Evolutionary conservation across 352 stramenopile genomes (phyloP).

Genomic region (Phytophthora parvispora): DNA sequence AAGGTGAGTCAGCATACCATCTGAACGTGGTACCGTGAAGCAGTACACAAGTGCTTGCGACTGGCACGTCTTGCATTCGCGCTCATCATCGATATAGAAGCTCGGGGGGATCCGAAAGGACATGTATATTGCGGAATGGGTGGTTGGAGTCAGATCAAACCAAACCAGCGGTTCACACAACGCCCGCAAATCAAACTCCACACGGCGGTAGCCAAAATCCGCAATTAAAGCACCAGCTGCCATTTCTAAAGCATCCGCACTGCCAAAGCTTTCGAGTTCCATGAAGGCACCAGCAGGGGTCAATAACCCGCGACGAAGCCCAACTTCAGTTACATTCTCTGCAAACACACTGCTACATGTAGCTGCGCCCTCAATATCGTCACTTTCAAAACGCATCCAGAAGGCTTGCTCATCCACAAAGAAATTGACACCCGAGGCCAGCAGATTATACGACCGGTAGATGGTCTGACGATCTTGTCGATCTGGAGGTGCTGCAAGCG

Average conservation of each 20-base stretch:
- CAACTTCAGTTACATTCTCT: conserved; percentile 29
- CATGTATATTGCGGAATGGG: conserved; percentile 34
- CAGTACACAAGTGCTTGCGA: conserved; percentile 50
- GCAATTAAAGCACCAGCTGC: conserved; percentile 24
- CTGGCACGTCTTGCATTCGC: conserved; percentile 46
- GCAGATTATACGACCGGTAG: conserved; percentile 45
- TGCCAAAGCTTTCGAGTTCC: conserved; percentile 32
- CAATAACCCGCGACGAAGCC: conserved; percentile 43
- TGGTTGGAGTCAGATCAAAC: conserved; percentile 46
- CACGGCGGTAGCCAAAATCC: conserved; percentile 19
- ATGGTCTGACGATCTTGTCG: conserved; percentile 43
- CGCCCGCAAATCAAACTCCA: conserved; percentile 61
- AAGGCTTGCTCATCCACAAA: conserved; percentile 36
- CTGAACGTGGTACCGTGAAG: conserved; percentile 29
- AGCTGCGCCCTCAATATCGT: conserved; percentile 46
- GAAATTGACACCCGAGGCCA: conserved; percentile 50
- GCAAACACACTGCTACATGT: conserved; percentile 16
- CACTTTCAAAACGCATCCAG: conserved; percentile 63
- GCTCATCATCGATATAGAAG: conserved; percentile 40
- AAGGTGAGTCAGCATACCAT: conserved; percentile 18
- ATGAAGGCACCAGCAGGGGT: conserved; percentile 41
- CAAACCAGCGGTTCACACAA: conserved; percentile 53
- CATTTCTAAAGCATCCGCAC: conserved; percentile 20
- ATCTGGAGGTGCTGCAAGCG: conserved; percentile 39
- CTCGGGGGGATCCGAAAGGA: conserved; percentile 50